These are phyloP conservation scores for Phytophthora palmivora DNA, from an alignment of 352 stramenopile genomes.

Conservation along the genomic window DNA sequence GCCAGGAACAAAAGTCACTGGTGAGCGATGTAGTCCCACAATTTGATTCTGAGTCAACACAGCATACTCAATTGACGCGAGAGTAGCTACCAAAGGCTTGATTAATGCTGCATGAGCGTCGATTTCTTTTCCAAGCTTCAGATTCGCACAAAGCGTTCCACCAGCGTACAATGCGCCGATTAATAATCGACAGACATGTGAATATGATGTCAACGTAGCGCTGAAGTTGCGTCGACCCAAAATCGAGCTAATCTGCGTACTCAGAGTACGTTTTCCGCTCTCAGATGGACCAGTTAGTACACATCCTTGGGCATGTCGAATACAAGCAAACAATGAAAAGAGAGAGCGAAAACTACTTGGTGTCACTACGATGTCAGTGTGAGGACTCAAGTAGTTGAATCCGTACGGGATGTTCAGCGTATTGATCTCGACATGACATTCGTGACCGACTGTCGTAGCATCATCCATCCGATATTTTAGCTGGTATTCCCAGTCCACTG, in stretches of 20 bases:
- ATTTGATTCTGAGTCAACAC: conserved; percentile 44
- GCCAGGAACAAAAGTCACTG: conserved; percentile 43
- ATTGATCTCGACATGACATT: conserved; percentile 68
- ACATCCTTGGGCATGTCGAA: conserved; percentile 45
- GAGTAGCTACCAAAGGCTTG: conserved; percentile 31
- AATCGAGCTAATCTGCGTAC: conserved; percentile 48
- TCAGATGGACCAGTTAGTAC: conserved; percentile 30
- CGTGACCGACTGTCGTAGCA: conserved; percentile 58
- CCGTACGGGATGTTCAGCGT: conserved; percentile 63
- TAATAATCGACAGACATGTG: conserved; percentile 48
- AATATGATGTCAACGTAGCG: conserved; percentile 24
- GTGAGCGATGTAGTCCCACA: conserved; percentile 33
- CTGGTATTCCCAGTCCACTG: conserved; percentile 57
- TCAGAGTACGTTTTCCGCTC: conserved; percentile 50
- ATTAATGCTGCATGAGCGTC: conserved; percentile 22
- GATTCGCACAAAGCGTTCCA: conserved; percentile 41
- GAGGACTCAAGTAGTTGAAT: conserved; percentile 63
- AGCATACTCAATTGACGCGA: conserved; percentile 43
- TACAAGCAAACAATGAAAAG: conserved; percentile 55
- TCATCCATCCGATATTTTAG: conserved; percentile 75
- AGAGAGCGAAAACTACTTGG: conserved; percentile 58
- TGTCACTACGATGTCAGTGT: conserved; percentile 41
- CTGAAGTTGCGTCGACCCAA: conserved; percentile 56
- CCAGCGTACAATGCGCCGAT: conserved; percentile 49
- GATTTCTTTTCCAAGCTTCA: conserved; percentile 18